Evolutionary conservation across 768 basidiomycete genomes (phyloP).

Genomic region (Hericium erinaceus): DNA sequence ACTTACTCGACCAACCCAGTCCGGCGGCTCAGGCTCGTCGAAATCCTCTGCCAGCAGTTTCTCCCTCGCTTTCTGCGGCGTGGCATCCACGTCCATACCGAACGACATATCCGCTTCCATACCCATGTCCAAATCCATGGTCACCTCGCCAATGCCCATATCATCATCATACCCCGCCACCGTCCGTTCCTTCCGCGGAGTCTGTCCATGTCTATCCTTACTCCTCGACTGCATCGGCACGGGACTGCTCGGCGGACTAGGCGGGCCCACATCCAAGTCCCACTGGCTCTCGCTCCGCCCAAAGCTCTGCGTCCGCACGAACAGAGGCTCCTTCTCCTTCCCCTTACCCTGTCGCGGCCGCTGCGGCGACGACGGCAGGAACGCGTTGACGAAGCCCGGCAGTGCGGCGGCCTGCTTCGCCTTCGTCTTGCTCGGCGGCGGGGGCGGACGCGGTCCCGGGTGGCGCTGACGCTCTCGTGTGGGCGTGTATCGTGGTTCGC

Average conservation of each 20-base stretch:
- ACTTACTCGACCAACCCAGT: conserved; percentile 12
- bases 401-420: not conserved
- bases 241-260: not conserved
- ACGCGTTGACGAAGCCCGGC: conserved; percentile 13
- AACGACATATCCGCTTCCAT: not conserved
- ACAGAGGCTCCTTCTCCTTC: not conserved
- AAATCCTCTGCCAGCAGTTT: not conserved
- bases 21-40: not conserved
- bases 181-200: not conserved
- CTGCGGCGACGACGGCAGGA: not conserved
- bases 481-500: not conserved
- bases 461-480: not conserved
- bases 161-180: not conserved
- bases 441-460: not conserved
- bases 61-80: not conserved
- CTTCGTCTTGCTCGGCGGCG: not conserved
- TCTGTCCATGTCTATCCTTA: not conserved
- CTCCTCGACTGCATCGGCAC: not conserved
- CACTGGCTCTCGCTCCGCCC: conserved; percentile 1
- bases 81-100: conserved; percentile 5
- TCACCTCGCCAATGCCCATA: not conserved
- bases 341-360: conserved; percentile 1
- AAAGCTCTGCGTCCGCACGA: not conserved
- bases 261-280: not conserved
- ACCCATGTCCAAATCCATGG: not conserved